These are phyloP conservation scores for Picea engelmannii DNA, from an alignment of 83 land plant species.

Conservation along the genomic window DNA sequence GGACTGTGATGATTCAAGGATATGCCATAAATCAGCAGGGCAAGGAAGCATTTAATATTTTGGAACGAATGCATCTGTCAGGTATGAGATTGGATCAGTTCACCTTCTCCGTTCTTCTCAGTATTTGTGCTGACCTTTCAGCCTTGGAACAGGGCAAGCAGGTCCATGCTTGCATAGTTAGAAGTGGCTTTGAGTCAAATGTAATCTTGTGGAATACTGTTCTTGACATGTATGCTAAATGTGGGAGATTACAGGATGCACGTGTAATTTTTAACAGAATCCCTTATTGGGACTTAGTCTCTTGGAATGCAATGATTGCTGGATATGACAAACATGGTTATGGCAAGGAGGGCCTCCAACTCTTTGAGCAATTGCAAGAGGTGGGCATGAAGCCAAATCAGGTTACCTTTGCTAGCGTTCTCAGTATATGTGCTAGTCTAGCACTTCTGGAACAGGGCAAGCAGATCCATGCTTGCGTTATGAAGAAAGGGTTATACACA, in stretches of 20 bases:
- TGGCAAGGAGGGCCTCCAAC: slow-evolving; percentile 21
- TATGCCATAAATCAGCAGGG: slow-evolving; percentile 51
- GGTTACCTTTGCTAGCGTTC: slow-evolving; percentile 39
- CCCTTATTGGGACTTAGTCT: slow-evolving; percentile 25
- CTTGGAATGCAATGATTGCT: slow-evolving; percentile 53
- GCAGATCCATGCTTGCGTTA: slow-evolving; percentile 42
- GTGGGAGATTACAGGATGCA: slow-evolving; percentile 21
- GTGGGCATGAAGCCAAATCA: slow-evolving; percentile 34
- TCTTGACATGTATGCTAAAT: slow-evolving; percentile 25
- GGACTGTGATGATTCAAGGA: slow-evolving; percentile 61
- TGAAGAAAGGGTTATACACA: slow-evolving; percentile 34
- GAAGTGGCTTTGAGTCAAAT: background rate
- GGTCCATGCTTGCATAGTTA: too few relatives aligned
- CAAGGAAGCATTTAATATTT: slow-evolving; percentile 35
- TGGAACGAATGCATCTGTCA: slow-evolving; percentile 34
- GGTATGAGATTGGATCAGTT: too few relatives aligned
- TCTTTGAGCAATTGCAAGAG: slow-evolving; percentile 31
- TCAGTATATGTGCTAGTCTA: slow-evolving; percentile 43
- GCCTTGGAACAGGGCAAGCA: too few relatives aligned
- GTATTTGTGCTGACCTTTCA: too few relatives aligned
- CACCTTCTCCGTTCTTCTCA: too few relatives aligned
- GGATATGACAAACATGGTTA: slow-evolving; percentile 41
- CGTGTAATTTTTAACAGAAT: slow-evolving; percentile 38
- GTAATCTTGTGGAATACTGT: slow-evolving; percentile 33
- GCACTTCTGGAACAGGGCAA: slow-evolving; percentile 47